A percentile compares a stretch with the other conserved stretches of the same genome.
Conservation (phyloP, 805 yeast genomes). For the Pachysolen tannophilus region DNA sequence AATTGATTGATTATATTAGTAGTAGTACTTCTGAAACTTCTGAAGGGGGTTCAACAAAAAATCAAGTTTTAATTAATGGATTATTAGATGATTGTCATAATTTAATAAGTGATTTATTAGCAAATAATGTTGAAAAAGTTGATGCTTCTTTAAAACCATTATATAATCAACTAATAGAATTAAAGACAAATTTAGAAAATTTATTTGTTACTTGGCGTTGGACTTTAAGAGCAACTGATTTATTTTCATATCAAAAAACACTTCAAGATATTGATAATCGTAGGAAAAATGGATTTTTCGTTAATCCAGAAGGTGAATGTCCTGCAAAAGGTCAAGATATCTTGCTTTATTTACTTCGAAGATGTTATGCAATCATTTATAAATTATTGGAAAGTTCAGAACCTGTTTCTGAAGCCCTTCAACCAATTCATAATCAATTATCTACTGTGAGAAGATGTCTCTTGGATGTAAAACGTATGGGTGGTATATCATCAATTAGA, state of each 20-base stretch:
- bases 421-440: slow-evolving; percentile 89
- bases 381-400: slow-evolving; percentile 85
- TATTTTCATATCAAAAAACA: slow-evolving; percentile 72
- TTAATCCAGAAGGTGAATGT: slow-evolving; percentile 16
- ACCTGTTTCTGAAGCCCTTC: slow-evolving; percentile 91
- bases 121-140: slow-evolving; percentile 28
- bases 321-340: slow-evolving; percentile 48
- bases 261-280: slow-evolving; percentile 67
- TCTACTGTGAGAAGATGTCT: slow-evolving; percentile 87
- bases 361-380: slow-evolving; percentile 88
- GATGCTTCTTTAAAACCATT: slow-evolving; percentile 48
- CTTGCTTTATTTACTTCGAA: slow-evolving; percentile 69
- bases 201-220: slow-evolving; percentile 89
- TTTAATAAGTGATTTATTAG: slow-evolving; percentile 55
- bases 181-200: slow-evolving; percentile 73
- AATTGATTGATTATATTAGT: slow-evolving; percentile 46
- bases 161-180: slow-evolving; percentile 53
- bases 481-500: slow-evolving; percentile 80
- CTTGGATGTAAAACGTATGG: slow-evolving; percentile 84
- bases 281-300: slow-evolving; percentile 55
- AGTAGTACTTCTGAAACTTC: slow-evolving; percentile 8
- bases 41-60: slow-evolving; percentile 21
- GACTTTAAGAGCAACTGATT: slow-evolving; percentile 95
- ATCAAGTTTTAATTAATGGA: slow-evolving; percentile 54
- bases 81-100: slow-evolving; percentile 78